These are phyloP conservation scores for Stereum hirsutum DNA, from an alignment of 1,284 basidiomycete species.

Conservation along the genomic window DNA sequence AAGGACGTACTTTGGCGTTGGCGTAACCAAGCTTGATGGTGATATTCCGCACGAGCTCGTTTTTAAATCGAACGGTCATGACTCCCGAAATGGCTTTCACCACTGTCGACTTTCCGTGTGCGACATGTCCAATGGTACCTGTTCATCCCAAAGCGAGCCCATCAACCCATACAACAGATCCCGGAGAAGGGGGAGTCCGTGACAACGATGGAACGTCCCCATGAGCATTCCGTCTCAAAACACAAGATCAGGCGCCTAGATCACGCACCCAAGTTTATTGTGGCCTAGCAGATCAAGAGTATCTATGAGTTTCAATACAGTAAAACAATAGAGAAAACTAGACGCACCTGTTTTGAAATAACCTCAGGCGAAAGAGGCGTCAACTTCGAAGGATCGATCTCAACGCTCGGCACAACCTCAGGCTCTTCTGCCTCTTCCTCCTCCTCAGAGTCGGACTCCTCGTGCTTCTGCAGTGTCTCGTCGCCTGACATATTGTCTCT, in stretches of 20 bases:
- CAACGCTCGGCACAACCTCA: conserved; percentile 49
- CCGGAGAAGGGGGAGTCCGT: no score
- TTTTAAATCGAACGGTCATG: conserved; percentile 98
- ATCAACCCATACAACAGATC: no score
- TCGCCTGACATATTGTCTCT: conserved; percentile 58
- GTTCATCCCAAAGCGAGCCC: conserved; percentile 9
- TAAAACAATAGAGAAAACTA: conserved; percentile 13
- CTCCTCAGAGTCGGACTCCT: conserved; percentile 60
- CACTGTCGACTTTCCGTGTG: conserved; percentile 98
- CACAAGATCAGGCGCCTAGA: conserved; percentile 4
- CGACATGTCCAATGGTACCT: conserved; percentile 96
- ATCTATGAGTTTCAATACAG: conserved; percentile 4
- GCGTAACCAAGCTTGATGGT: conserved; percentile 99
- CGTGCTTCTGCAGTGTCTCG: conserved; percentile 54
- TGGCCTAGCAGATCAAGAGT: conserved; percentile 41
- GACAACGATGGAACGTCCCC: no score
- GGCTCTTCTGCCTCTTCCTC: conserved; percentile 54
- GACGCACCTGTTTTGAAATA: conserved; percentile 90
- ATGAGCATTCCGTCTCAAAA: no score
- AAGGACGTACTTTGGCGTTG: conserved; percentile 90
- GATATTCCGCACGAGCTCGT: conserved; percentile 96
- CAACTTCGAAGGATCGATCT: conserved; percentile 74
- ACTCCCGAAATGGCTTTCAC: conserved; percentile 99
- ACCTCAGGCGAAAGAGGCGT: conserved; percentile 93
- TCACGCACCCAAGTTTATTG: conserved; percentile 71